These are phyloP conservation scores for Thielaviopsis musarum DNA, from an alignment of 2,329 filamentous ascomycete genomes.

Conservation along the genomic window DNA sequence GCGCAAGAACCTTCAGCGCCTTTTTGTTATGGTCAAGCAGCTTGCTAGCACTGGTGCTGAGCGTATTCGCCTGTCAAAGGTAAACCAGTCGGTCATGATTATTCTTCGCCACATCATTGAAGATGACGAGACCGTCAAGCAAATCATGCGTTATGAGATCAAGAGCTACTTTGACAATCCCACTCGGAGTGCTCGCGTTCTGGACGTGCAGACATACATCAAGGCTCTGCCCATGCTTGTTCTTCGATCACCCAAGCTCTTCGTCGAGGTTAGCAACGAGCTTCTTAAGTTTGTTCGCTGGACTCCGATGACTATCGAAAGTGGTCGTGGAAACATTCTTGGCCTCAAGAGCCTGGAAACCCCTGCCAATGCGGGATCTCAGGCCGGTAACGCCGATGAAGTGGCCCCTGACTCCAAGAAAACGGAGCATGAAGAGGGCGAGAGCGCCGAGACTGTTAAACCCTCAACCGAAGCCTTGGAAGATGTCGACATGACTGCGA, in stretches of 20 bases:
- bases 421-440: background rate
- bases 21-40: constrained; percentile 94
- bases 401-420: background rate
- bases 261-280: constrained; percentile 76
- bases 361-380: background rate
- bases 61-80: constrained; percentile 42
- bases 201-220: constrained; percentile 58
- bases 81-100: constrained; percentile 54
- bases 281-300: constrained; percentile 39
- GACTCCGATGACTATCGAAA: constrained; percentile 3
- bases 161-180: constrained; percentile 52
- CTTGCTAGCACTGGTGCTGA: constrained; percentile 63
- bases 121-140: constrained; percentile 76
- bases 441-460: constrained; percentile 32
- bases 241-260: constrained; percentile 66
- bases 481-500: constrained; percentile 45
- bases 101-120: constrained; percentile 86
- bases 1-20: constrained; percentile 71
- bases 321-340: constrained; percentile 9
- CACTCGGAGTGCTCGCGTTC: constrained; percentile 32
- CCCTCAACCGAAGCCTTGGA: constrained; percentile 37
- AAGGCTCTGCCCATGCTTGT: constrained; percentile 64
- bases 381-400: background rate
- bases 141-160: constrained; percentile 86
- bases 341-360: constrained; percentile 7